Evolutionary conservation across 225 moss, liverwort and hornwort genomes (phyloP).

Genomic region (Antitrichia curtipendula): DNA sequence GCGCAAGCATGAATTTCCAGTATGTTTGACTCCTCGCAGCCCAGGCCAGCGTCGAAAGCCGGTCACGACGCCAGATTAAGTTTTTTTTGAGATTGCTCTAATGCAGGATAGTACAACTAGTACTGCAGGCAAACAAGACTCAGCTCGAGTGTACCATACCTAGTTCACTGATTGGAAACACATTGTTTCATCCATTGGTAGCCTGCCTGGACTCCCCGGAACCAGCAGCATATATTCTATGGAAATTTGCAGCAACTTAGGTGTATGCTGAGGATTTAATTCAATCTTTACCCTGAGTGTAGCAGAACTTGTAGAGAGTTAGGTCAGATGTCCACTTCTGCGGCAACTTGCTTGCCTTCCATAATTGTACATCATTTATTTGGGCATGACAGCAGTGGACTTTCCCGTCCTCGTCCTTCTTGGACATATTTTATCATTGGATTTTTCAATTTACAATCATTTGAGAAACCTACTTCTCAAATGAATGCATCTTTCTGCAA

Average conservation of each 20-base stretch:
- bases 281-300: background rate
- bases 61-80: background rate
- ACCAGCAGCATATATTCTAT: background rate
- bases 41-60: background rate
- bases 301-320: background rate
- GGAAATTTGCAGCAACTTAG: background rate
- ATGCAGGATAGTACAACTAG: background rate
- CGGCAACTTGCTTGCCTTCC: no score
- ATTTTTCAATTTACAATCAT: background rate
- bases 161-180: slow-evolving; percentile 1
- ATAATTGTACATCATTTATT: background rate
- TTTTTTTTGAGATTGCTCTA: background rate
- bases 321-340: background rate
- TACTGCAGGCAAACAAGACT: background rate
- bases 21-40: background rate
- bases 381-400: background rate
- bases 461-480: background rate
- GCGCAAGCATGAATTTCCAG: background rate
- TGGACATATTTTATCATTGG: background rate
- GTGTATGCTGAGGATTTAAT: background rate
- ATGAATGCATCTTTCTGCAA: background rate
- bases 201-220: background rate
- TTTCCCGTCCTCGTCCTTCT: background rate
- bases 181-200: slow-evolving; percentile 4
- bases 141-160: slow-evolving; percentile 9